Evolutionary conservation across 2,329 filamentous ascomycete species (phyloP), one percentile per base, ranked within the genome.

Genomic region (Aspergillus sp.): DNA sequence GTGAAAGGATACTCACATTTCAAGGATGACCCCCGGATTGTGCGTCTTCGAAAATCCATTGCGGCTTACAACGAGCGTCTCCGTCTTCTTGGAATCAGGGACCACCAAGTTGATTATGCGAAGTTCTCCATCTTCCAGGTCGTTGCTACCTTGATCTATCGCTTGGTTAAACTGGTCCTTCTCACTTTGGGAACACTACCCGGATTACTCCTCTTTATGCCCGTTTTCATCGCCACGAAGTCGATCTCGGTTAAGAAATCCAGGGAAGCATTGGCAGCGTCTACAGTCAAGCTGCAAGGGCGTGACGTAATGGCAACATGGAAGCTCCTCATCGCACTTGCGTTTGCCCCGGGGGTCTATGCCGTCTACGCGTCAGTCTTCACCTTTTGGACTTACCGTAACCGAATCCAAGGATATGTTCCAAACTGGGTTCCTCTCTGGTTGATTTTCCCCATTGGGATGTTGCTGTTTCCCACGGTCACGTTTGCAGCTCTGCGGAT

Each of bases 401-500:
- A 94, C 66, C 81, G 88, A 28, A 78, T 93, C 32, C 86, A 85
- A 71, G 90, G 91, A n/a, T 78, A 83, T 47, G 78, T 94, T 4
- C 90, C 90, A 1, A 72, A 80, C 3, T 90, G 83, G 74, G 79
- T 95, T 30, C 87, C 90, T 1, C 77, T 90, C 48, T 94, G 85
- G 81, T 64, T 81, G 26, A 79, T 94, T 7, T 82, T 90, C 52
- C 64, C 88, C 7, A 79, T 81, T 35, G 86, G 89, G 43, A 83
- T 87, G 72, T 75, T 88, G 42, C 72, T 94, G 54, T 95, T 95
- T 74, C 86, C 90, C 4, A 79, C 82, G 27, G 85, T 96, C 57
- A 96, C 90, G 0, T 96, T 94, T 66, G 90, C 89, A 4, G 88
- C 93, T 5, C 81, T 98, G 44, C 85, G 93, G 7, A 94, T 97